Evolutionary conservation across 179 eudicot genomes (phyloP), one percentile per base, ranked within the genome.

Genomic region (Camellia oleifera): DNA sequence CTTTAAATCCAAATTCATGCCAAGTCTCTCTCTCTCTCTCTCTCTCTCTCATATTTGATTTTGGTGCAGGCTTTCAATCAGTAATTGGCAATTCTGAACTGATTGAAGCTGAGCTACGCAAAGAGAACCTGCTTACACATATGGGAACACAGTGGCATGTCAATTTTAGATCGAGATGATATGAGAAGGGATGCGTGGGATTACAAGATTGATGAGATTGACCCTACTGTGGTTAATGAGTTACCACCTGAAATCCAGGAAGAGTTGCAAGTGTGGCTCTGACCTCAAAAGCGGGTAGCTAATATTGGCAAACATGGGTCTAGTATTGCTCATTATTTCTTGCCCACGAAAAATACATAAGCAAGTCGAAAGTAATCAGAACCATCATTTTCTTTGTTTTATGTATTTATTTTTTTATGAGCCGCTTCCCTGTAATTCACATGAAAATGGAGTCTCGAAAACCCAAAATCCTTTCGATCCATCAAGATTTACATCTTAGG

Each of bases 191-290:
- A 81, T 76, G 69, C 74, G 44, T 94, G 98, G 93, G 82, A 85
- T 61, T 92, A 91, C 81, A 86, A 85, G 45, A 72, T 81, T 42
- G 84, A 89, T 75, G 94, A 90, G 83, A 94, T 94, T 73, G 98
- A 94, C 82, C 91, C 87, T 26, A 63, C 79, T 50, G 83, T 91
- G 67, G 45, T 94, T 44, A 78, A 88, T 12, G 97, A 94, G 89
- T 84, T 94, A 62, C 97, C 98, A 42, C 82, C 66, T 13, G 91
- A 93, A 79, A 93, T 94, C 73, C 94, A 92, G 82, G 86, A 86
- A 77, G 97, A 94, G 88, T 83, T 93, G 64, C 81, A 83, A 40
- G 89, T 86, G 56, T 90, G 88, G 94, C 81, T 90, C 56, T 92
- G 78, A 77, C 92, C 97, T 80, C 86, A 69, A 64, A 94, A 91